These are phyloP conservation scores for Waitea zeae DNA, from an alignment of 1,284 basidiomycete genomes.

Conservation along the genomic window DNA sequence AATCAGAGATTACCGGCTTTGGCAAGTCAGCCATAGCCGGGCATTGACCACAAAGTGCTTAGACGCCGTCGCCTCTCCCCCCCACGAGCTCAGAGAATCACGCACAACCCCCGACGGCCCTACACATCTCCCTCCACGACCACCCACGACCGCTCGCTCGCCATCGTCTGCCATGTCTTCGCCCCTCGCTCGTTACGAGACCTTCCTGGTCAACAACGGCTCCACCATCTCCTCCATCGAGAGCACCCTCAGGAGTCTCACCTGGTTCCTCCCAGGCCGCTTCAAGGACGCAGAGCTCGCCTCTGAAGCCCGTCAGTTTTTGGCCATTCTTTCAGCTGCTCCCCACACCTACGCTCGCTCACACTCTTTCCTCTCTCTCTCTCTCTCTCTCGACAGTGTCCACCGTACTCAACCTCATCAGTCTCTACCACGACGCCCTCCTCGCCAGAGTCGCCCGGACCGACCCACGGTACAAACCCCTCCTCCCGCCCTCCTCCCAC, in stretches of 20 bases:
- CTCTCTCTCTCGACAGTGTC: constrained; percentile 30
- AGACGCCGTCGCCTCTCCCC: too few relatives aligned
- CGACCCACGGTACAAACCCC: constrained; percentile 47
- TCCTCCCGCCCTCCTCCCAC: constrained; percentile 51
- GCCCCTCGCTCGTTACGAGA: constrained; percentile 51
- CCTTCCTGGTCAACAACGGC: constrained; percentile 69
- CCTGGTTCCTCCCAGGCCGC: constrained; percentile 88
- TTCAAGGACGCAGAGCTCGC: constrained; percentile 95
- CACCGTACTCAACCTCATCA: constrained; percentile 53
- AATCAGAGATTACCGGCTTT: too few relatives aligned
- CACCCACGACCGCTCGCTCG: too few relatives aligned
- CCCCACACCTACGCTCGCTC: too few relatives aligned
- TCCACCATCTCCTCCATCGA: constrained; percentile 78
- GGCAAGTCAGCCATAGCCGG: too few relatives aligned
- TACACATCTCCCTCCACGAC: too few relatives aligned
- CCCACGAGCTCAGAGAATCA: too few relatives aligned
- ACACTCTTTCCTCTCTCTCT: not conserved
- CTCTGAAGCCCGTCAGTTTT: constrained; percentile 72
- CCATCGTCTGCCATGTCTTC: constrained; percentile 23
- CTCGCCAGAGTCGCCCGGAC: constrained; percentile 47
- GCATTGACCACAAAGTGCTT: too few relatives aligned
- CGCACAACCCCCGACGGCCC: too few relatives aligned
- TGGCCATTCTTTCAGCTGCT: constrained; percentile 9
- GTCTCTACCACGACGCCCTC: constrained; percentile 79
- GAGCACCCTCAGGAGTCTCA: constrained; percentile 74